Evolutionary conservation across 192 early-diverging fungal species (phyloP).

Genomic region (Chytriomyces confervae): DNA sequence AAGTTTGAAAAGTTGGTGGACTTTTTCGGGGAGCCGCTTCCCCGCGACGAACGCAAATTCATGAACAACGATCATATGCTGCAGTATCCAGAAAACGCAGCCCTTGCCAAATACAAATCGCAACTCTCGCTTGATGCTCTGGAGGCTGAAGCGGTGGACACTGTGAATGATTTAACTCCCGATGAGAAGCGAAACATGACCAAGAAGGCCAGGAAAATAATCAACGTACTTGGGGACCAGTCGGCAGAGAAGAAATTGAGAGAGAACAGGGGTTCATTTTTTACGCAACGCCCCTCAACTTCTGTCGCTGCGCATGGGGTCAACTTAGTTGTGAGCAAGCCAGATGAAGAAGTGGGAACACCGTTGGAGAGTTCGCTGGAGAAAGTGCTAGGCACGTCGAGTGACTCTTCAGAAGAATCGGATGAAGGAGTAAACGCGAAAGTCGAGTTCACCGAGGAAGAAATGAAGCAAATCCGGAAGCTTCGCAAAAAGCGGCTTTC

Average conservation of each 20-base stretch:
- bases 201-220: constrained; percentile 12
- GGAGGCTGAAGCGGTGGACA: constrained; percentile 8
- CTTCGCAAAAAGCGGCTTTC: constrained; percentile 14
- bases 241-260: not conserved
- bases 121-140: not conserved
- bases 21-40: constrained; percentile 7
- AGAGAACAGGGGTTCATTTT: not conserved
- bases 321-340: not conserved
- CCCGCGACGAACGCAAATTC: constrained; percentile 5
- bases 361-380: no score
- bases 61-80: constrained; percentile 9
- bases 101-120: not conserved
- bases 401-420: not conserved
- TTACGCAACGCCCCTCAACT: constrained; percentile 1
- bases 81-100: not conserved
- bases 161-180: constrained; percentile 25
- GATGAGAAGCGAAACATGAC: constrained; percentile 15
- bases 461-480: not conserved
- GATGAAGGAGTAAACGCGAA: not conserved
- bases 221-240: constrained; percentile 11
- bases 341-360: no score
- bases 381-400: not conserved
- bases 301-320: not conserved
- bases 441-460: constrained; percentile 8
- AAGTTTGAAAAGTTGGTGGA: constrained; percentile 15